Conservation (phyloP, 2,329 filamentous ascomycete genomes). For the Clarireedia sp. region DNA sequence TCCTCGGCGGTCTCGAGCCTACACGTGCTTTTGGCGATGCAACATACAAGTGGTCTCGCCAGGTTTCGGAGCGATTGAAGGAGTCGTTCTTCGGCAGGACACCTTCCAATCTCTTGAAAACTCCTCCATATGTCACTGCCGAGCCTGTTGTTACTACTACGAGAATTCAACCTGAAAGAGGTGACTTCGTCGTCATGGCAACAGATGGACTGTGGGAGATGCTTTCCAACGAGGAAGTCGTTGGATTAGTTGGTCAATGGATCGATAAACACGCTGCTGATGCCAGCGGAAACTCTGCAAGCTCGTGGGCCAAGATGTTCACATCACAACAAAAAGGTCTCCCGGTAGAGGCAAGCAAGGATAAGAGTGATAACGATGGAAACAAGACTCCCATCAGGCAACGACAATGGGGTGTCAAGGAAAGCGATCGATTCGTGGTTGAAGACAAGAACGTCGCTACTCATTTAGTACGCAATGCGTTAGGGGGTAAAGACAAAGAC, state of each 20-base stretch:
- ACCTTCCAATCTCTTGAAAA: constrained; percentile 70
- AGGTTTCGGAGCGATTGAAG: constrained; percentile 76
- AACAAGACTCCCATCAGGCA: constrained; percentile 84
- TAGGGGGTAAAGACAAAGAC: constrained; percentile 88
- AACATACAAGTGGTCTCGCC: constrained; percentile 89
- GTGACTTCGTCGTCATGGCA: constrained; percentile 93
- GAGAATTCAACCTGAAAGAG: constrained; percentile 77
- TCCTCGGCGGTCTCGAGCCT: constrained; percentile 86
- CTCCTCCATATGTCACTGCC: constrained; percentile 93
- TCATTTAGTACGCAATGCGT: constrained; percentile 87
- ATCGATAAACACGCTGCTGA: constrained; percentile 62
- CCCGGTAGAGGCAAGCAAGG: constrained; percentile 65
- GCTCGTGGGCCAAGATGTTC: constrained; percentile 61
- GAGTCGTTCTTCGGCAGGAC: constrained; percentile 80
- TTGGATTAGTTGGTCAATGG: constrained; percentile 95
- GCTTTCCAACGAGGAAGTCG: constrained; percentile 96
- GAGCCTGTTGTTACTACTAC: constrained; percentile 93
- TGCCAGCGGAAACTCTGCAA: constrained; percentile 32
- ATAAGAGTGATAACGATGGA: constrained; percentile 46
- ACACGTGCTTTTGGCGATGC: constrained; percentile 94
- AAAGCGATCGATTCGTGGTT: constrained; percentile 76
- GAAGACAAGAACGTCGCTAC: constrained; percentile 96
- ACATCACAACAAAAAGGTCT: constrained; percentile 48
- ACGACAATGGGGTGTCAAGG: constrained; percentile 80
- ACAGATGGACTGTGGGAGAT: constrained; percentile 98